Base-by-base conservation (phyloP, 768 basidiomycete species). In the Coprinopsis sp. region DNA sequence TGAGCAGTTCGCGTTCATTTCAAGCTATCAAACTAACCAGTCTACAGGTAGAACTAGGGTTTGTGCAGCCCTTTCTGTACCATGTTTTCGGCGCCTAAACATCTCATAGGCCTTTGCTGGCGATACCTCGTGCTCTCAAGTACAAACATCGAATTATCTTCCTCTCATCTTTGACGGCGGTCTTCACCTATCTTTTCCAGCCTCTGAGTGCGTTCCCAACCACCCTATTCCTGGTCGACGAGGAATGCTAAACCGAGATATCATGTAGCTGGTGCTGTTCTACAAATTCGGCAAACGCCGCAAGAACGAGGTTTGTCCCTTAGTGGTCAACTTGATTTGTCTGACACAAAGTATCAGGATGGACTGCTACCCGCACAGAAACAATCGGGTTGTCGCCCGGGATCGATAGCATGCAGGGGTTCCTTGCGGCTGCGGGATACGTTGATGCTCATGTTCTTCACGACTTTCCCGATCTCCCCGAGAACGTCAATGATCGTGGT, bases 381-480 rank as follows among this genome's bases (percentile, higher is more conserved):
- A 57, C 55, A 1, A 49, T 83, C 27, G 76, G 72, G 6, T 71
- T 81, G 18, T 62, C 66, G 6, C 71, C 74, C 3, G 67, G 71
- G 47, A 62, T 76, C 14, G 45, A 56, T 16, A 58, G 72, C 6
- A 54, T 84, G 37, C 75, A 73, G 33, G 70, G 71, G 14, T 84
- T 83, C 55, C 63, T 77, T 8, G 78, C 82, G 22, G 78, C 82
- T 6, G 73, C 79, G 6, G 83, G 83, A 52, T 77, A 71, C 51
- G 69, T 71, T 3, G 72, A 74, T 37, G 69, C 72, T 14, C 67
- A 72, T 5, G 69, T 69, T 3, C 59, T 71, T 29, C 68, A 77
- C 51, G 54, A 60, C 14, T 58, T 84, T 5, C 7, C 6, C 4
- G 55, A 64, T 4, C 79, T 82, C 47, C 84, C 84, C 1, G 77